Evolutionary conservation across 2,329 filamentous ascomycete genomes (phyloP).

Genomic region (Ophiocordyceps camponoti-floridani): DNA sequence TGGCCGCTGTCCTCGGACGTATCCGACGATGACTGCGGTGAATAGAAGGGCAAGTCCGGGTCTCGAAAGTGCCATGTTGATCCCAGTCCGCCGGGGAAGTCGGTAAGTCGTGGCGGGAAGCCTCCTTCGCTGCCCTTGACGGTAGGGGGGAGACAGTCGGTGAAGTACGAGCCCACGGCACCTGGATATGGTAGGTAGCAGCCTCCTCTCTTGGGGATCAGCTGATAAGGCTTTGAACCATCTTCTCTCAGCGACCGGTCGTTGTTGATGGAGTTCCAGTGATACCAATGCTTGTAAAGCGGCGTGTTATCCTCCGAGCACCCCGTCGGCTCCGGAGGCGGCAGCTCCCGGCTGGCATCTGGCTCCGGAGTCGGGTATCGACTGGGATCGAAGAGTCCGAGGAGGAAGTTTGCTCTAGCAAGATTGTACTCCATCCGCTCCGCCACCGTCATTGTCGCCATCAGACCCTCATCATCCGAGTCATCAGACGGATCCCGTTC

Average conservation of each 20-base stretch:
- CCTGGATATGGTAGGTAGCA: not conserved
- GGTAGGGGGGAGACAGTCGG: not conserved
- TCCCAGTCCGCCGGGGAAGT: not conserved
- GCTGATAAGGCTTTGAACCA: not conserved
- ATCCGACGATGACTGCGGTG: not conserved
- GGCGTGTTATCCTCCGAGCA: not conserved
- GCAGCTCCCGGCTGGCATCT: not conserved
- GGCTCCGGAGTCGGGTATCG: not conserved
- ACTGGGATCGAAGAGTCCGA: no score
- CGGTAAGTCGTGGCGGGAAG: not conserved
- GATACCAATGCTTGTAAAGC: not conserved
- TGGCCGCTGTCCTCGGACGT: no score
- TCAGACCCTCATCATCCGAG: no score
- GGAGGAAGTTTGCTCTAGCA: no score
- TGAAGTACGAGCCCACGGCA: not conserved
- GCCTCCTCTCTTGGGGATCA: not conserved
- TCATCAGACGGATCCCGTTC: no score
- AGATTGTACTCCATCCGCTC: no score
- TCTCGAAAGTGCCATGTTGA: not conserved
- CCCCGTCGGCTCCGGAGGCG: not conserved
- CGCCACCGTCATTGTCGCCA: no score
- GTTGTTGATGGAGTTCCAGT: not conserved
- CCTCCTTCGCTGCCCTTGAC: not conserved
- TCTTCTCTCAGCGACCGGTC: not conserved
- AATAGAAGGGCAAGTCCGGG: not conserved